Percentiles rank a stretch among this genome's conserved stretches.
These are phyloP conservation scores for Elongisporangium senticosum DNA, from an alignment of 352 stramenopile species.

Conservation along the genomic window DNA sequence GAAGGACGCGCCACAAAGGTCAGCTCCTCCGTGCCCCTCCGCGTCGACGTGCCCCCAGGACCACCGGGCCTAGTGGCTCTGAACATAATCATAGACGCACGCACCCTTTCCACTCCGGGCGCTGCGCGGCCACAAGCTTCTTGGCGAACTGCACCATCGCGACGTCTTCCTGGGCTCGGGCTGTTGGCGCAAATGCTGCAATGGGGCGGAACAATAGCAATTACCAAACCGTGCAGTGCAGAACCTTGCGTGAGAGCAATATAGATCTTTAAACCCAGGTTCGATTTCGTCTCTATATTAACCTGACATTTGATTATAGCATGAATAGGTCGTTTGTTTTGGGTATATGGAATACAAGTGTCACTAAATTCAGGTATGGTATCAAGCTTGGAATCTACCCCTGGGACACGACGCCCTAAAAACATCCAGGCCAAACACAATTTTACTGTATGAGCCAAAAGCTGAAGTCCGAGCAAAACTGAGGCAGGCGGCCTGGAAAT, in stretches of 20 bases:
- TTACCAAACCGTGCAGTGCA: background rate
- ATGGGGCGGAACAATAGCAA: background rate
- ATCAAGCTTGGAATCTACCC: background rate
- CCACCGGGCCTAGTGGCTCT: background rate
- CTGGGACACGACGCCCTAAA: background rate
- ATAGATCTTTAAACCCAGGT: background rate
- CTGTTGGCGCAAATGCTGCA: background rate
- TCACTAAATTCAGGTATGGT: background rate
- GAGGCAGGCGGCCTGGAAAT: background rate
- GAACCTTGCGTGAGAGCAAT: background rate
- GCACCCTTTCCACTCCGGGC: conserved; percentile 68
- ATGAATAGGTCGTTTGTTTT: too few relatives aligned
- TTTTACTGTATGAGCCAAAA: too few relatives aligned
- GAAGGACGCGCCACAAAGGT: background rate
- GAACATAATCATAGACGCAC: conserved; percentile 5
- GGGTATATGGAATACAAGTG: background rate
- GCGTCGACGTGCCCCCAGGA: background rate
- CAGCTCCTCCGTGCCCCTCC: background rate
- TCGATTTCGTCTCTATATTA: too few relatives aligned
- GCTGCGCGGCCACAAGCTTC: conserved; percentile 66
- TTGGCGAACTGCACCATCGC: conserved; percentile 82
- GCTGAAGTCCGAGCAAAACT: background rate
- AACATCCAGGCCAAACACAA: too few relatives aligned
- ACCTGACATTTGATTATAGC: too few relatives aligned
- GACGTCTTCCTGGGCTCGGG: background rate